Percentiles rank a stretch among this genome's conserved stretches.
Conservation (phyloP, 225 moss, liverwort and hornwort species). For the Physcomitrium patens region DNA sequence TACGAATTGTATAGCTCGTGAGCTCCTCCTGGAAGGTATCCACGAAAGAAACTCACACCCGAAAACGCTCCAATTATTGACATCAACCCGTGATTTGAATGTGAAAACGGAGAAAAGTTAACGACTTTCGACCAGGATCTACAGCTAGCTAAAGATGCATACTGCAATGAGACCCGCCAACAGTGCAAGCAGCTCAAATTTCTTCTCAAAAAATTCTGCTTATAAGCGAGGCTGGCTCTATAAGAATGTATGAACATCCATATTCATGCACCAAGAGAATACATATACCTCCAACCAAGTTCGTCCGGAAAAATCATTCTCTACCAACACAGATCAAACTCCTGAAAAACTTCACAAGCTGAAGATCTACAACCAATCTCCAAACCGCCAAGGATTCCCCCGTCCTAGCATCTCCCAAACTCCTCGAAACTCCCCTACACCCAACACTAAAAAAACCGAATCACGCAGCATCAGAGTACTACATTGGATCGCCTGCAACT, state of each 20-base stretch:
- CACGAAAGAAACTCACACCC: neutral
- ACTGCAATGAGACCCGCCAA: neutral
- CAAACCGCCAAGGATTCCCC: neutral
- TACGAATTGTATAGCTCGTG: neutral
- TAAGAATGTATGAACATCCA: neutral
- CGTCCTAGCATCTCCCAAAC: neutral
- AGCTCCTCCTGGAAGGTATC: neutral
- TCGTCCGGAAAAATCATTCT: neutral
- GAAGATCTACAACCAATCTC: conserved; percentile 4
- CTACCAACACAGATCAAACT: neutral
- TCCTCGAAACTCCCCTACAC: neutral
- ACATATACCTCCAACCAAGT: neutral
- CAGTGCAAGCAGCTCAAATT: neutral
- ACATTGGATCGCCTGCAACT: conserved; percentile 7
- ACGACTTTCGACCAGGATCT: neutral
- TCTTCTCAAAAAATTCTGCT: conserved; percentile 8
- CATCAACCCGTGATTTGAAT: neutral
- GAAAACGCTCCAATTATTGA: neutral
- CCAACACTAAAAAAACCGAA: neutral
- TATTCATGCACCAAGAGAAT: neutral
- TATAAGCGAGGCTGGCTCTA: neutral
- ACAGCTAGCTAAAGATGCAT: neutral
- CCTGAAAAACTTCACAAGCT: neutral
- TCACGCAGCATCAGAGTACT: neutral
- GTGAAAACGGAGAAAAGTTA: neutral